Evolutionary conservation across 495 filamentous ascomycete genomes (phyloP).

Genomic region (Astrothelium macrocarpum): DNA sequence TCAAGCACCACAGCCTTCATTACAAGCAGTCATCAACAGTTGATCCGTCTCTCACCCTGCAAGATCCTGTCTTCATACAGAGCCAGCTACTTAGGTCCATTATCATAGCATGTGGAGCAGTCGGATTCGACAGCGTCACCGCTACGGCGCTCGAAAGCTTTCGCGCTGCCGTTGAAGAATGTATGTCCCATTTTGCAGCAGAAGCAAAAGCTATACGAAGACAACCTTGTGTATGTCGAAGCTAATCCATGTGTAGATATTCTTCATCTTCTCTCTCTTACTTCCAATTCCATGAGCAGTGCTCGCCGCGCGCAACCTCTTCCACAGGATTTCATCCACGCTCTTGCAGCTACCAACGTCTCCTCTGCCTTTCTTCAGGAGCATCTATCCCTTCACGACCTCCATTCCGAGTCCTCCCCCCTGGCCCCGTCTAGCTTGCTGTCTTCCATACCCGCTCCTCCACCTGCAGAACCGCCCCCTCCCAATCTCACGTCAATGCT

Average conservation of each 20-base stretch:
- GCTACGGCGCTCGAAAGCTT: slow-evolving; percentile 51
- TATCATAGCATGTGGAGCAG: slow-evolving; percentile 41
- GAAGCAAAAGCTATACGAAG: too few species aligned
- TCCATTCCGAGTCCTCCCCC: slow-evolving; percentile 34
- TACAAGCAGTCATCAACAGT: slow-evolving; percentile 16
- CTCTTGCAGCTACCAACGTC: slow-evolving; percentile 36
- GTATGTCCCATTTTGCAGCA: slow-evolving; percentile 36
- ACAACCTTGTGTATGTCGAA: slow-evolving; percentile 20
- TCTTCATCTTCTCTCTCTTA: slow-evolving; percentile 42
- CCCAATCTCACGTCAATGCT: slow-evolving; percentile 35
- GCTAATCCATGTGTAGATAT: slow-evolving; percentile 41
- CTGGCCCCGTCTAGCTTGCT: slow-evolving; percentile 32
- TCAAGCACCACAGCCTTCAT: neutral
- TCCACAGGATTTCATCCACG: slow-evolving; percentile 60
- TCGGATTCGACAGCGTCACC: slow-evolving; percentile 50
- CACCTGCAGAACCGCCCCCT: slow-evolving; percentile 36
- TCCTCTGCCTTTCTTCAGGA: slow-evolving; percentile 25
- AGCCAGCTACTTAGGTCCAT: slow-evolving; percentile 49
- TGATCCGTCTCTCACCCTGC: slow-evolving; percentile 26
- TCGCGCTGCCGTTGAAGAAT: slow-evolving; percentile 50
- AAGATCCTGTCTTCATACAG: slow-evolving; percentile 24
- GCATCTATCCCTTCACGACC: neutral
- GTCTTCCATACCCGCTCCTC: slow-evolving; percentile 38
- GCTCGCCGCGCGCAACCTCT: slow-evolving; percentile 52
- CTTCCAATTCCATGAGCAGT: slow-evolving; percentile 53